Evolutionary conservation across 2,329 filamentous ascomycete genomes (phyloP).

Genomic region (Aureobasidium leucospermi): DNA sequence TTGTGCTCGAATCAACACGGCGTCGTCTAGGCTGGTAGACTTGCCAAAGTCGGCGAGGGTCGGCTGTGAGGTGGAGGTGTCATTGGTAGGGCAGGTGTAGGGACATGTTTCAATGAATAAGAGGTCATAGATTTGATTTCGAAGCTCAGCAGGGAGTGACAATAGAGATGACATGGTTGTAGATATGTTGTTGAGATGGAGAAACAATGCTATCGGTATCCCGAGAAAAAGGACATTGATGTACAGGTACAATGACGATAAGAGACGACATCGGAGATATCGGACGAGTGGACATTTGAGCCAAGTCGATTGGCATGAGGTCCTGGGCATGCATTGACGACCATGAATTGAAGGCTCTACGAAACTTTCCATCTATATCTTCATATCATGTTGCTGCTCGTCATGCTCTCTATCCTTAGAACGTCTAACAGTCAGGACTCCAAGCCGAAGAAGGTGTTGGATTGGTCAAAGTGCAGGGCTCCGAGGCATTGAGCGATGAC

Average conservation of each 20-base stretch:
- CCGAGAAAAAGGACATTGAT: conserved; percentile 4
- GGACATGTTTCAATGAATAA: conserved; percentile 12
- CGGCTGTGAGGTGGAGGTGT: background rate
- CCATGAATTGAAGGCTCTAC: no score
- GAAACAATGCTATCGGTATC: background rate
- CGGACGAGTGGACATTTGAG: background rate
- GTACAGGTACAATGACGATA: conserved; percentile 3
- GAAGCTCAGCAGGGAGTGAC: conserved; percentile 15
- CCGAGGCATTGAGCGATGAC: background rate
- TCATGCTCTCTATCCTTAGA: background rate
- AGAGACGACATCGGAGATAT: conserved; percentile 4
- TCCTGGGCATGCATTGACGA: background rate
- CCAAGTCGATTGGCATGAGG: background rate
- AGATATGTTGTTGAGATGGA: background rate
- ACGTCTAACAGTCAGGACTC: no score
- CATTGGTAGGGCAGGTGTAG: background rate
- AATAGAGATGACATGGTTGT: conserved; percentile 12
- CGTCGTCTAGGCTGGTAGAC: background rate
- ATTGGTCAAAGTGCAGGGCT: background rate
- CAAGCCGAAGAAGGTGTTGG: no score
- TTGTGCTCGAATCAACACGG: background rate
- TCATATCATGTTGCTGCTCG: background rate
- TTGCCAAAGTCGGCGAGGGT: conserved; percentile 2
- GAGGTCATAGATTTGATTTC: conserved; percentile 16
- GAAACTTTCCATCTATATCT: background rate